Conservation (phyloP, 805 yeast species). For the Kockiozyma suomiensis region DNA sequence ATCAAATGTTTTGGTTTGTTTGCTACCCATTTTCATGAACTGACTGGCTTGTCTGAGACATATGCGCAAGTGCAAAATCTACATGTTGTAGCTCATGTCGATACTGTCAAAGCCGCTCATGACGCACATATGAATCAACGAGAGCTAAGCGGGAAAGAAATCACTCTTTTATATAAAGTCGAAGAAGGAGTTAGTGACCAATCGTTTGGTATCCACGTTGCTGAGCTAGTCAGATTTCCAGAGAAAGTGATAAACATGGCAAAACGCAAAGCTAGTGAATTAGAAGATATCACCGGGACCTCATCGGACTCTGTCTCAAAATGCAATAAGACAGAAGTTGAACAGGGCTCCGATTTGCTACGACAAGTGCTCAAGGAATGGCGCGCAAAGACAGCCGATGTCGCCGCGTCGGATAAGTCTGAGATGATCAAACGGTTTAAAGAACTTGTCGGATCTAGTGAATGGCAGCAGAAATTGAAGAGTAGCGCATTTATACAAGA, state of each 20-base stretch:
- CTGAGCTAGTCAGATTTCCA: constrained; percentile 93
- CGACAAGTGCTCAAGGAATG: constrained; percentile 50
- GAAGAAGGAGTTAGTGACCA: constrained; percentile 95
- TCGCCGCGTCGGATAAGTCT: constrained; percentile 4
- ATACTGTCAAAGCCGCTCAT: constrained; percentile 44
- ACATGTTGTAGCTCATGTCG: constrained; percentile 92
- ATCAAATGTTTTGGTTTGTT: constrained; percentile 80
- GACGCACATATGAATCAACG: constrained; percentile 37
- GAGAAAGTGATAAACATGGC: constrained; percentile 91
- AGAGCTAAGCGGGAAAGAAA: constrained; percentile 55
- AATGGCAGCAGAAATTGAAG: constrained; percentile 20
- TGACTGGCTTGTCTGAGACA: constrained; percentile 74
- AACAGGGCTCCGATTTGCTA: constrained; percentile 55
- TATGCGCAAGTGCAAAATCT: constrained; percentile 67
- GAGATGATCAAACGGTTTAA: constrained; percentile 23
- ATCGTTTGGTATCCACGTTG: constrained; percentile 97
- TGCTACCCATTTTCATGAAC: constrained; percentile 97
- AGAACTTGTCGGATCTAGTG: constrained; percentile 17
- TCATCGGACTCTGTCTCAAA: constrained; percentile 51
- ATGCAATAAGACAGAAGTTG: constrained; percentile 56
- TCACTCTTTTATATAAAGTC: constrained; percentile 88
- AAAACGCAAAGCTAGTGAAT: constrained; percentile 85
- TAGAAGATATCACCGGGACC: constrained; percentile 62
- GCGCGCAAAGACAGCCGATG: constrained; percentile 32
- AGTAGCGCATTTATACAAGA: constrained; percentile 22